Evolutionary conservation across 441 rosid species (phyloP), one percentile per base, ranked within the genome.

Genomic region (Croton setiger): DNA sequence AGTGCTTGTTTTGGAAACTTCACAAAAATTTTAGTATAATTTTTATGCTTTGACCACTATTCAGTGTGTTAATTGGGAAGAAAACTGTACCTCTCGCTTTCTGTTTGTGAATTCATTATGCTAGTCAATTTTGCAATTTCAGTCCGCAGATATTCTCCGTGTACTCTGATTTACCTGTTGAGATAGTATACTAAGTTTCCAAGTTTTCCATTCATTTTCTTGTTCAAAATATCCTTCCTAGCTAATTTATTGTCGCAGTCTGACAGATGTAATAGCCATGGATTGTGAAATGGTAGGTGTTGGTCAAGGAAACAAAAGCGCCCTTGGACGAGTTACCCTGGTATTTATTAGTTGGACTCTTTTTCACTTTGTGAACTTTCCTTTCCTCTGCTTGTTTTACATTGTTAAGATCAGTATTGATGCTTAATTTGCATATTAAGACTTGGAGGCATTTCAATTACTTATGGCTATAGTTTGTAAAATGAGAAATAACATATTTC

Each of bases 271-370:
- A 63, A 77, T 94, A 65, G 99, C 92, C 63, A 90, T 94, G 92
- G 98, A 94, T 67, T 94, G 99, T 37, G 99, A 94, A 82, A 92
- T 94, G 99, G 98, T 94, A 78, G 99, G 99, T 67, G 84, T 92
- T 14, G 81, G 90, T 68, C 92, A 81, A 76, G 98, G 92, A 82
- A 94, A 86, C 72, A 88, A 80, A 80, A 90, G 98, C 36, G 99
- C 99, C 62, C 94, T 94, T 60, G 99, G 98, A 84, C 83, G 99
- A 70, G 88, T 92, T 67, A 80, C 97, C 37, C 69, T 92, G 98
- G 99, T 94, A 85, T 62, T n/a, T 51, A 11, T 60, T 71, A n/a
- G n/a, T n/a, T 72, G 48, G 43, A 48, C 67, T 70, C 18, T 37
- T 53, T 55, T 43, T 23, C 6, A 54, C 45, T 43, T 12, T 21